These are phyloP conservation scores for Calonectria pseudoreteaudii DNA, from an alignment of 2,329 filamentous ascomycete species.

Conservation along the genomic window DNA sequence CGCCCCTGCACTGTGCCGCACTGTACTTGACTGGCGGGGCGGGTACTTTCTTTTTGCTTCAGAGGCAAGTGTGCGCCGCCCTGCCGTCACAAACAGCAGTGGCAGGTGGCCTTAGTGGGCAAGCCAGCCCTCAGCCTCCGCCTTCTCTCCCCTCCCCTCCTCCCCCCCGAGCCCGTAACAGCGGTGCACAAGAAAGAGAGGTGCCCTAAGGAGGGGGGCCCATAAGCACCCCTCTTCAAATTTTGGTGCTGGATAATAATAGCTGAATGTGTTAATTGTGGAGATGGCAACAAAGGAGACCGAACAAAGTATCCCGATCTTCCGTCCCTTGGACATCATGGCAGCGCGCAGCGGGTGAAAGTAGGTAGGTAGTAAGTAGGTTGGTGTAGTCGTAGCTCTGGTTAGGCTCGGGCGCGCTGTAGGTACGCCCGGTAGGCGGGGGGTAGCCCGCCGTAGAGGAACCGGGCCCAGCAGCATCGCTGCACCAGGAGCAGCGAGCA, in stretches of 20 bases:
- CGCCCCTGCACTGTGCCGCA: conserved; percentile 12
- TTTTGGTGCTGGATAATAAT: background rate
- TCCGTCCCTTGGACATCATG: background rate
- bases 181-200: background rate
- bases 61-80: conserved; percentile 9
- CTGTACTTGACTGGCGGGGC: conserved; percentile 18
- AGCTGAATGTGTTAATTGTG: conserved; percentile 1
- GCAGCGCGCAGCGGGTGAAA: background rate
- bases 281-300: background rate
- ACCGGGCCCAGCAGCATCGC: background rate
- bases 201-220: conserved; percentile 2
- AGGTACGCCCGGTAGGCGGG: background rate
- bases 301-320: background rate
- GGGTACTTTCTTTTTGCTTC: conserved; percentile 18
- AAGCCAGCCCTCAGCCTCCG: conserved; percentile 8
- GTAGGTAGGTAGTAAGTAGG: background rate
- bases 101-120: background rate
- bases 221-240: background rate
- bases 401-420: background rate
- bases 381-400: background rate
- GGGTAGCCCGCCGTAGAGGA: background rate
- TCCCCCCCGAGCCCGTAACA: background rate
- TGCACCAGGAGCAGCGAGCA: background rate
- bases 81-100: background rate
- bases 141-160: conserved; percentile 1